Evolutionary conservation across 768 basidiomycete genomes (phyloP), one percentile per base, ranked within the genome.

Genomic region (Rhodotorula diobovata): DNA sequence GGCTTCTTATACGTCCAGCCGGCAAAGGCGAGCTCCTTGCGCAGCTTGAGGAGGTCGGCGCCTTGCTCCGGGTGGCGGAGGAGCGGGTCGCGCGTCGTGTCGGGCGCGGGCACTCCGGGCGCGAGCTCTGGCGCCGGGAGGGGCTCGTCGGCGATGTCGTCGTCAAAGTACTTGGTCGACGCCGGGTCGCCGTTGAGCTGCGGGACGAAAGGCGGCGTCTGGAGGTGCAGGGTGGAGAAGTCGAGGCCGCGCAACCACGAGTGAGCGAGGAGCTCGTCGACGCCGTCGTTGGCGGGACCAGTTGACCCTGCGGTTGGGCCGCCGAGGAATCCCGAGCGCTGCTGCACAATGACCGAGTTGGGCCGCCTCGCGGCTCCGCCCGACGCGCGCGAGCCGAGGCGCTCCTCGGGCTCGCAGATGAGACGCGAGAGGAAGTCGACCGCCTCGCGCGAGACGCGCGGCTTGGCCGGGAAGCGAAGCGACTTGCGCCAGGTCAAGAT

Each of bases 401-500:
- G 88, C 80, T 96, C 92, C 82, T 97, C 93, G 14, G 93, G 89
- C 81, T 99, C 95, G 80, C 95, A 97, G 43, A 97, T 86, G 35
- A 97, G 85, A 75, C 87, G 87, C 77, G 89, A 86, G 86, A 98
- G 90, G 77, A 97, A 83, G 82, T 88, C 88, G 72, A 91, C 85
- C 62, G 89, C 93, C 81, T 92, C 91, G 79, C 87, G 87, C 61
- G 93, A 93, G 67, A 94, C 88, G 68, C 85, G 86, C 70, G 93
- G 93, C 71, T 87, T 86, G 37, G 87, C 81, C 11, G 94, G 93
- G 81, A 97, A 98, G 70, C 89, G 88, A 74, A 97, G 84, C 35
- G 89, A 86, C 79, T 89, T 88, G 72, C 88, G 88, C 93, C 94
- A 98, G 82, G 93, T 93, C 77, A 97, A 83, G 80, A 98, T 97